Percentiles rank a stretch among this genome's conserved stretches.
These are phyloP conservation scores for Aspergillus cavernicola DNA, from an alignment of 495 filamentous ascomycete genomes.

Conservation along the genomic window DNA sequence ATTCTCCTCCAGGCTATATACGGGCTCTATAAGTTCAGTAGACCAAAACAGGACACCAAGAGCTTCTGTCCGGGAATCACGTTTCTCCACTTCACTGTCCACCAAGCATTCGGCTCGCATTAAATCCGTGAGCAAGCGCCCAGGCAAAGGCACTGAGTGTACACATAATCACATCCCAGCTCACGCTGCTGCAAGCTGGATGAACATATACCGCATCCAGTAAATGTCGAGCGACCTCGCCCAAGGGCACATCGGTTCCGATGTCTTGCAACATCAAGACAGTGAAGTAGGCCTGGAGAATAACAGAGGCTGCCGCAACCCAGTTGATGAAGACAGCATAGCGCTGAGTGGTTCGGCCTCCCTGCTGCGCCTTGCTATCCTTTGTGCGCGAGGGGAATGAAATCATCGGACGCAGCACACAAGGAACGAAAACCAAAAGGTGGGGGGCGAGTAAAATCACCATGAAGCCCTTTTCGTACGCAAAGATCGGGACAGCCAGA, in stretches of 20 bases:
- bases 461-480: conserved; percentile 44
- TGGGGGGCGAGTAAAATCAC: conserved; percentile 39
- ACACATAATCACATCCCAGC: conserved; percentile 29
- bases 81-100: background rate
- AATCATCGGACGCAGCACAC: background rate
- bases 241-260: conserved; percentile 14
- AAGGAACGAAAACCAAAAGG: conserved; percentile 45
- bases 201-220: conserved; percentile 22
- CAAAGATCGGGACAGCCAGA: conserved; percentile 42
- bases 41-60: no score
- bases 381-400: background rate
- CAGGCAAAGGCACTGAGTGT: conserved; percentile 1
- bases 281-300: background rate
- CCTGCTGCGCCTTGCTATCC: background rate
- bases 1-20: no score
- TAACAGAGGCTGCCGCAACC: background rate
- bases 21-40: no score
- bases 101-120: background rate
- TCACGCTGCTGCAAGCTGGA: conserved; percentile 29
- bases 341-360: conserved; percentile 11
- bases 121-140: conserved; percentile 3
- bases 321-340: conserved; percentile 12
- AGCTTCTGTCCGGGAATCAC: no score
- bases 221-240: conserved; percentile 8
- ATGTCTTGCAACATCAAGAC: background rate